A percentile compares a stretch with the other conserved stretches of the same genome.
phyloP scores from a whole-genome alignment of 306 rosid genomes.

The Amphicarpaea edgeworthii region DNA sequence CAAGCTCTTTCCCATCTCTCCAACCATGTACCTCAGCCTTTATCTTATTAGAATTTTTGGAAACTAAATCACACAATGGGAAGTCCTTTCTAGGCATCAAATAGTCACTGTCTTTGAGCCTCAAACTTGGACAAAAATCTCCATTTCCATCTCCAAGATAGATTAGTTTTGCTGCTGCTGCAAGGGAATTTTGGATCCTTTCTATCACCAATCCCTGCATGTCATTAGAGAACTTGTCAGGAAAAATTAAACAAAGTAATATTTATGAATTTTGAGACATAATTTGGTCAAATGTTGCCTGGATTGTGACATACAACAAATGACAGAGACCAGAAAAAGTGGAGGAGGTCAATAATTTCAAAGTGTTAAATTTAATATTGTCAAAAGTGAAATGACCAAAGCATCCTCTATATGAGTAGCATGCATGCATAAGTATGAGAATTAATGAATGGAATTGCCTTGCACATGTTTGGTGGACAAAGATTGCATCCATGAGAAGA shows the following conservation, averaged over 20 bases:
- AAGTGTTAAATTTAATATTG: no score
- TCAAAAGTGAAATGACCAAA: no score
- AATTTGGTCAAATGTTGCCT: no score
- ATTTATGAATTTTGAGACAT: no score
- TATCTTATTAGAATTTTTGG: conserved; percentile 50
- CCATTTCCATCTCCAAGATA: conserved; percentile 78
- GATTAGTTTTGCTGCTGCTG: conserved; percentile 51
- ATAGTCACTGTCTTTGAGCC: conserved; percentile 61
- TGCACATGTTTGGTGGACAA: conserved; percentile 88
- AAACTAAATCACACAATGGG: conserved; percentile 57
- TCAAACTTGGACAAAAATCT: conserved; percentile 72
- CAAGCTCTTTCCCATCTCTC: conserved; percentile 62
- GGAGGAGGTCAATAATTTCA: no score
- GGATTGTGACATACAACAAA: no score
- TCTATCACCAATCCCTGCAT: conserved; percentile 62
- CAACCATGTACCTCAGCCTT: conserved; percentile 64
- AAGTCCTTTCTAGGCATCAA: conserved; percentile 69
- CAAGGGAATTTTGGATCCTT: conserved; percentile 52
- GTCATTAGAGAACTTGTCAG: neutral
- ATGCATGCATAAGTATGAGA: conserved; percentile 1
- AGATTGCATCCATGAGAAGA: conserved; percentile 69
- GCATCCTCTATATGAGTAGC: no score
- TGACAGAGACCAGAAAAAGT: no score
- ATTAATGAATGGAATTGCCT: conserved; percentile 49
- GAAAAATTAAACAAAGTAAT: neutral